A percentile compares a stretch with the other conserved stretches of the same genome.
Evolutionary conservation across 441 rosid genomes (phyloP).

Genomic region (Omphalea diandra): DNA sequence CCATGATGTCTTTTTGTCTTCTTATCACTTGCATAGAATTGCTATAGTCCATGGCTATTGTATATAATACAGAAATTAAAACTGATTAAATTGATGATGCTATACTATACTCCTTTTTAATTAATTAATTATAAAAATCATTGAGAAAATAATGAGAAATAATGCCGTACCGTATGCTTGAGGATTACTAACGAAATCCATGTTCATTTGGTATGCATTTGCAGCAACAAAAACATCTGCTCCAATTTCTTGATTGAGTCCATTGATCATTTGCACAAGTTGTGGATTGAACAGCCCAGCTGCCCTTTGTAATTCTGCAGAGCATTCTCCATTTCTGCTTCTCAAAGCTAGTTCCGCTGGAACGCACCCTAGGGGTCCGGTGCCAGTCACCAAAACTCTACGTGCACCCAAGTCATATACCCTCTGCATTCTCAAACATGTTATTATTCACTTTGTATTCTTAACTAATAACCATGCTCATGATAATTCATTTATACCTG

Average conservation of each 20-base stretch:
- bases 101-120: neutral
- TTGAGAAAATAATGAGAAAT: neutral
- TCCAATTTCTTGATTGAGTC: slow-evolving; percentile 54
- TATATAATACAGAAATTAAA: too few relatives aligned
- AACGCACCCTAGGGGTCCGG: slow-evolving; percentile 87
- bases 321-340: slow-evolving; percentile 70
- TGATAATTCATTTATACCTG: too few relatives aligned
- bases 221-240: slow-evolving; percentile 55
- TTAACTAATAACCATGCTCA: too few relatives aligned
- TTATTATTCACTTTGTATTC: too few relatives aligned
- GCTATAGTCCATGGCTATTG: too few relatives aligned
- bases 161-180: slow-evolving; percentile 57
- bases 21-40: too few relatives aligned
- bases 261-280: slow-evolving; percentile 47
- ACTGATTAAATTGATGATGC: too few relatives aligned
- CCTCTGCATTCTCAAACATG: slow-evolving; percentile 35
- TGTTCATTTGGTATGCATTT: slow-evolving; percentile 50
- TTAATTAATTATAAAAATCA: neutral
- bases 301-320: slow-evolving; percentile 57
- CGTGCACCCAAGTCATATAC: slow-evolving; percentile 70
- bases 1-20: too few relatives aligned
- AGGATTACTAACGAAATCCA: slow-evolving; percentile 60
- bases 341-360: slow-evolving; percentile 75
- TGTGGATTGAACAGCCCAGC: slow-evolving; percentile 71
- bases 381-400: slow-evolving; percentile 80